phyloP scores from a whole-genome alignment of 768 basidiomycete genomes.

The Pulveroboletus frians region DNA sequence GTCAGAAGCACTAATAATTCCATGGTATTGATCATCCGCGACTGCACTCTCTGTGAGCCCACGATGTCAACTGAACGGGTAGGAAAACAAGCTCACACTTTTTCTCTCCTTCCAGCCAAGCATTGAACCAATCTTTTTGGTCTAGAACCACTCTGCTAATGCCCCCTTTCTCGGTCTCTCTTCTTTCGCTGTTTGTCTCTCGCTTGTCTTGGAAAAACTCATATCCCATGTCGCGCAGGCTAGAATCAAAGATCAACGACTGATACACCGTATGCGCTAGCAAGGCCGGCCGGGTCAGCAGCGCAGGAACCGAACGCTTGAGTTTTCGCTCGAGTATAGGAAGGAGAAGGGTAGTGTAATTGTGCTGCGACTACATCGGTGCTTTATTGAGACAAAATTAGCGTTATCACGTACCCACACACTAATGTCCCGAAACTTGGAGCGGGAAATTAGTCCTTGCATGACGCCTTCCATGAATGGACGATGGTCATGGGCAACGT shows the following conservation, averaged over 20 bases:
- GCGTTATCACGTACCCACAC: slow-evolving; percentile 58
- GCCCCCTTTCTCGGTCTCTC: slow-evolving; percentile 57
- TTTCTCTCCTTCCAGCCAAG: slow-evolving; percentile 87
- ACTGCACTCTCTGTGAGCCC: slow-evolving; percentile 44
- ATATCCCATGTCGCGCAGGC: slow-evolving; percentile 72
- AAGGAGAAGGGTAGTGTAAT: slow-evolving; percentile 76
- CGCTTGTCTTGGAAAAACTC: slow-evolving; percentile 33
- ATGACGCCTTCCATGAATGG: slow-evolving; percentile 72
- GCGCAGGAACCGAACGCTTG: slow-evolving; percentile 60
- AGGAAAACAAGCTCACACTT: slow-evolving; percentile 54
- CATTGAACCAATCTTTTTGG: slow-evolving; percentile 82
- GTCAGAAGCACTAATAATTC: slow-evolving; percentile 72
- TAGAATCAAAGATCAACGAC: slow-evolving; percentile 80
- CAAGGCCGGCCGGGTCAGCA: slow-evolving; percentile 75
- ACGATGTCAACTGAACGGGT: not conserved
- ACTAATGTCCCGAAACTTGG: slow-evolving; percentile 58
- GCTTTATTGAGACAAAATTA: not conserved
- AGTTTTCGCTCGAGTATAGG: slow-evolving; percentile 76
- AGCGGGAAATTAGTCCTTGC: slow-evolving; percentile 62
- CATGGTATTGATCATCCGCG: slow-evolving; percentile 79
- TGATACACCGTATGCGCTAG: slow-evolving; percentile 96
- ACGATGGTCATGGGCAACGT: slow-evolving; percentile 80
- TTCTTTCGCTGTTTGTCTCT: slow-evolving; percentile 9
- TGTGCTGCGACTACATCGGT: slow-evolving; percentile 48
- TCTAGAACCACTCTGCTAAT: slow-evolving; percentile 78